Evolutionary conservation across 1,284 basidiomycete genomes (phyloP).

Genomic region (Apiotrichum porosum): DNA sequence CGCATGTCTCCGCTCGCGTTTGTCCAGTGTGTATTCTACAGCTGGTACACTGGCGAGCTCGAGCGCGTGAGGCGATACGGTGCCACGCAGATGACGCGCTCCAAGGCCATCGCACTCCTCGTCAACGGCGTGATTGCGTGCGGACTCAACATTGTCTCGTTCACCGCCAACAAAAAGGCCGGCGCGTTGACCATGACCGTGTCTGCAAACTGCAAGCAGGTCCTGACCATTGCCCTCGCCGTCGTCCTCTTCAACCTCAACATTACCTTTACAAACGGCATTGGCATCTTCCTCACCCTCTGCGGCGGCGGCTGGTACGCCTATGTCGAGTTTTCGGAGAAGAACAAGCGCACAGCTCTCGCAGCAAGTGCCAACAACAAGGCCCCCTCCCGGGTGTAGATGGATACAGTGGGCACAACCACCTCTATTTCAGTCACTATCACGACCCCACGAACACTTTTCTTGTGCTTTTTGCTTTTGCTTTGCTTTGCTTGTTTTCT

Average conservation of each 20-base stretch:
- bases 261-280: slow-evolving; percentile 68
- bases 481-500: no score
- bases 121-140: slow-evolving; percentile 83
- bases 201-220: slow-evolving; percentile 69
- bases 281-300: slow-evolving; percentile 77
- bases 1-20: slow-evolving; percentile 84
- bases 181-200: slow-evolving; percentile 55
- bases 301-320: slow-evolving; percentile 78
- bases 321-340: slow-evolving; percentile 64
- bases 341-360: slow-evolving; percentile 35
- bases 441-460: no score
- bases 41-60: slow-evolving; percentile 72
- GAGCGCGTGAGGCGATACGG: slow-evolving; percentile 58
- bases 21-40: slow-evolving; percentile 72
- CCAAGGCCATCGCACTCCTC: slow-evolving; percentile 57
- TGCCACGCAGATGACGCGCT: slow-evolving; percentile 54
- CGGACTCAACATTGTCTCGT: slow-evolving; percentile 82
- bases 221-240: slow-evolving; percentile 80
- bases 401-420: no score
- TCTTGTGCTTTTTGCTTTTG: no score
- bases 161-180: slow-evolving; percentile 83
- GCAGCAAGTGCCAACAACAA: no score
- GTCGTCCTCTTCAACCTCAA: slow-evolving; percentile 75
- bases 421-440: no score
- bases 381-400: no score